A percentile compares a stretch with the other conserved stretches of the same genome.
These are phyloP conservation scores for Suhomyces maxii DNA, from an alignment of 1,139 yeast species.

Conservation along the genomic window DNA sequence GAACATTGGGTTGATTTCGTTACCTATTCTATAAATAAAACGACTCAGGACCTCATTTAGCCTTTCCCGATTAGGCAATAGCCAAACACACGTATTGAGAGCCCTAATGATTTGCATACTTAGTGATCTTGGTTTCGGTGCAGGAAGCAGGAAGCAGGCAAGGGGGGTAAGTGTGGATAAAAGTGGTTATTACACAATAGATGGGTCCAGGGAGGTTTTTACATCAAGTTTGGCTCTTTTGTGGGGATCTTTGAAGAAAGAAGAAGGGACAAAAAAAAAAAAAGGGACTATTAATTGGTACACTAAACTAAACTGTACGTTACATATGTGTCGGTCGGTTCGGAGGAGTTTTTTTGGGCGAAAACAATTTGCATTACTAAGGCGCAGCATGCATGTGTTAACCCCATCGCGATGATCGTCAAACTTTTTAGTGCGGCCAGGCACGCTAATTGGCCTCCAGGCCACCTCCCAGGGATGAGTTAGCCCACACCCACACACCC, in stretches of 20 bases:
- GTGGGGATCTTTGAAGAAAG: too few relatives aligned
- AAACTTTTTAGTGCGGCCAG: constrained; percentile 3
- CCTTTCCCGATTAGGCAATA: not conserved
- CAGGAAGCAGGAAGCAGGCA: not conserved
- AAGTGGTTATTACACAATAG: too few relatives aligned
- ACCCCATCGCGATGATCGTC: constrained; percentile 7
- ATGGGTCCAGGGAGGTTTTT: too few relatives aligned
- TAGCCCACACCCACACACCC: not conserved
- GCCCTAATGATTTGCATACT: not conserved
- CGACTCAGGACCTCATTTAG: too few relatives aligned
- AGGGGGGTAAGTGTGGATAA: too few relatives aligned
- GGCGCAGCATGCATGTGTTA: constrained; percentile 2
- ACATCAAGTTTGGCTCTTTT: too few relatives aligned
- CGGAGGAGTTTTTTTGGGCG: too few relatives aligned
- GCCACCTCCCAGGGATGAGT: not conserved
- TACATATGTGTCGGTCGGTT: too few relatives aligned
- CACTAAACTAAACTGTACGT: too few relatives aligned
- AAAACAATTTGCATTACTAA: not conserved
- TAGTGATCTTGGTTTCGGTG: not conserved
- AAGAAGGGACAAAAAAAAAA: too few relatives aligned
- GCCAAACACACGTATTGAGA: not conserved
- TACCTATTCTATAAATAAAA: not conserved
- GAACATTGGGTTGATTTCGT: not conserved
- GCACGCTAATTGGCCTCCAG: not conserved
- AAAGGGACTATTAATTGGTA: too few relatives aligned